Base-by-base conservation (phyloP, 305 asterid genomes). In the Petunia hybrid region DNA sequence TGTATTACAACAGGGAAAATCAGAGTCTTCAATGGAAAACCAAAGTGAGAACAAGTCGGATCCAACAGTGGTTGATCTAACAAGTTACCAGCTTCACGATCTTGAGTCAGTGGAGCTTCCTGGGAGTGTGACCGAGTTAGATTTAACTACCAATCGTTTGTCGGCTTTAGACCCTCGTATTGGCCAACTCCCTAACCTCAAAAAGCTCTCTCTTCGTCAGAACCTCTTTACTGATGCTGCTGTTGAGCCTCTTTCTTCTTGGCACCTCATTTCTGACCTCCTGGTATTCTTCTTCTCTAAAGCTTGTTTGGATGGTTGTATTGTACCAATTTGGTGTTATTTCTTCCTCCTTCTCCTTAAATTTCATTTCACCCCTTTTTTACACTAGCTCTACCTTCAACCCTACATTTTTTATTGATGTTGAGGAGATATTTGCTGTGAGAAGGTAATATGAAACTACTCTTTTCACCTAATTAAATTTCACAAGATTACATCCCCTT, bases 131-230 rank as follows among this genome's bases (percentile, higher is more conserved):
- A 80, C 85, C 77, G 98, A 94, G 87, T 80, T 95, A 55, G 98
- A 95, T 91, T 88, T 94, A 31, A 94, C 98, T 68, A 94, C 97
- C 3, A 95, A 94, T 80, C 97, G 98, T 38, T 85, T 95, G 83
- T 91, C 97, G 71, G 86, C 85, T 81, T 80, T 95, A 79, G 99
- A 95, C 92, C 87, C 92, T 62, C 95, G 98, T 68, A 93, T 95
- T 65, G 84, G 92, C 45, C 89, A 87, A 63, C 97, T 95, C 61
- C 81, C 90, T 46, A 84, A 92, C 85, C 97, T 95, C 84, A 88
- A 90, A 82, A 95, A 91, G 87, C 95, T 95, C 82, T 94, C 99
- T 81, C 83, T 95, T 79, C 97, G 98, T 62, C 98, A 94, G 88
- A 95, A 95, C 82, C 97, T 95, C 53, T 84, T 94, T 69, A 83